These are phyloP conservation scores for Pythium dissimile DNA, from an alignment of 352 stramenopile genomes.

Conservation along the genomic window DNA sequence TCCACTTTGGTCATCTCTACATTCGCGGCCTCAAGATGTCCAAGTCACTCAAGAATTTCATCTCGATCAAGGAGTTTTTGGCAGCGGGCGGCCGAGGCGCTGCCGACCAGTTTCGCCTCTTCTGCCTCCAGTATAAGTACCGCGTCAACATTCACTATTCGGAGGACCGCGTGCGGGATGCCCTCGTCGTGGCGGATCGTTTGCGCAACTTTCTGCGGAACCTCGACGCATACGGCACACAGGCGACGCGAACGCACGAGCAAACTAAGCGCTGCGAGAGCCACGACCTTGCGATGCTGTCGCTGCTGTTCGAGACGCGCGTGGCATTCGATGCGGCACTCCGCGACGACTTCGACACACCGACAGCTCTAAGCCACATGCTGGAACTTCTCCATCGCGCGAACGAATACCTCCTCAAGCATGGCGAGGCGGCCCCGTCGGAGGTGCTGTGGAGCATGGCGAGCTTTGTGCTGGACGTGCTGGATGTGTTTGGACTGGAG, in stretches of 20 bases:
- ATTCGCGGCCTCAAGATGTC: slow-evolving; percentile 98
- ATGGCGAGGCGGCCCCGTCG: slow-evolving; percentile 30
- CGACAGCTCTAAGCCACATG: slow-evolving; percentile 58
- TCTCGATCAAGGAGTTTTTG: slow-evolving; percentile 93
- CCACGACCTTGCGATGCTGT: slow-evolving; percentile 56
- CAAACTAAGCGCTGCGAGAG: slow-evolving; percentile 47
- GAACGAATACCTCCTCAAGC: slow-evolving; percentile 58
- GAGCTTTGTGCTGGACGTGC: slow-evolving; percentile 63
- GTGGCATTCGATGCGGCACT: slow-evolving; percentile 58
- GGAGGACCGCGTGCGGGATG: slow-evolving; percentile 68
- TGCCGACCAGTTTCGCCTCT: slow-evolving; percentile 83
- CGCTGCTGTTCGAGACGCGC: slow-evolving; percentile 46
- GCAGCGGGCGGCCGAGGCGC: slow-evolving; percentile 18
- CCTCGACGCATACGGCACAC: slow-evolving; percentile 38
- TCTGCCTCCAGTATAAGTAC: slow-evolving; percentile 90
- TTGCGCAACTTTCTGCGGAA: slow-evolving; percentile 66
- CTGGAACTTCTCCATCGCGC: slow-evolving; percentile 61
- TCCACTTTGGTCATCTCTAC: slow-evolving; percentile 96
- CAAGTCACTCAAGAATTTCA: slow-evolving; percentile 99
- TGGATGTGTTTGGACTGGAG: slow-evolving; percentile 68
- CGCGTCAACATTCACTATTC: slow-evolving; percentile 76
- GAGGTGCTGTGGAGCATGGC: slow-evolving; percentile 58
- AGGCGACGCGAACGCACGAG: slow-evolving; percentile 1
- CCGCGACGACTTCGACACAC: slow-evolving; percentile 89
- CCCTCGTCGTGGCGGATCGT: slow-evolving; percentile 43